A percentile compares a stretch with the other conserved stretches of the same genome.
phyloP scores from a whole-genome alignment of 1,284 basidiomycete genomes.

The Sanguinoderma infundibulare region DNA sequence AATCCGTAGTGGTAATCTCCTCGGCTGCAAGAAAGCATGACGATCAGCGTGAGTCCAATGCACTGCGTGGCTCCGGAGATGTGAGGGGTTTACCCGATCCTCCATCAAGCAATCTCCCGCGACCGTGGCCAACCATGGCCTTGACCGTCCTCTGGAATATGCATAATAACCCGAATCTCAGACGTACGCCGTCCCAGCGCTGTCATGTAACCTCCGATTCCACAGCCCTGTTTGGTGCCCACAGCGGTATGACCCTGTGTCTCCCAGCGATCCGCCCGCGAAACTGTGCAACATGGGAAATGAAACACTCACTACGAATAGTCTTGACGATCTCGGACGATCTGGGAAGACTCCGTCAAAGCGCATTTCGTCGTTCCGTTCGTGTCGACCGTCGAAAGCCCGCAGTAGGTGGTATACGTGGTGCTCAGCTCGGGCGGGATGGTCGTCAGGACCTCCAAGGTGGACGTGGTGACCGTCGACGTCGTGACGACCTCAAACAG shows the following conservation, averaged over 20 bases:
- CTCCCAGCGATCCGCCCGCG: neutral
- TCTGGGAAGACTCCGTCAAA: conserved; percentile 6
- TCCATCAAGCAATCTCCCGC: neutral
- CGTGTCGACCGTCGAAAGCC: conserved; percentile 12
- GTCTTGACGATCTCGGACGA: conserved; percentile 20
- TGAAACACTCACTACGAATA: conserved; percentile 22
- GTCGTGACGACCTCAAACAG: conserved; percentile 29
- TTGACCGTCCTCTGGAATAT: neutral
- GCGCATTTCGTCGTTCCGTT: conserved; percentile 15
- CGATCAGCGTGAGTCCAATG: neutral
- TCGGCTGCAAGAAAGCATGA: conserved; percentile 17
- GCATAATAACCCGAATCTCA: neutral
- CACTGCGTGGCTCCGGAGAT: neutral
- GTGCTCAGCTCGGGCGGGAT: conserved; percentile 28
- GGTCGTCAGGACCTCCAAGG: conserved; percentile 26
- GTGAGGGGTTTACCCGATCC: neutral
- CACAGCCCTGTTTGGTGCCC: neutral
- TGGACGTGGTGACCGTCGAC: conserved; percentile 22
- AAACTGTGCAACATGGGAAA: neutral
- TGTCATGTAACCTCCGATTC: neutral
- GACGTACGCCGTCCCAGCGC: neutral
- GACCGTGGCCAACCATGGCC: neutral
- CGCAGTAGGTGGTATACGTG: conserved; percentile 16
- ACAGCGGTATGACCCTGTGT: neutral
- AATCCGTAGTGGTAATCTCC: conserved; percentile 24